These are phyloP conservation scores for Bryoerythrophyllum caledonicum DNA, from an alignment of 225 moss, liverwort and hornwort genomes.

Conservation along the genomic window DNA sequence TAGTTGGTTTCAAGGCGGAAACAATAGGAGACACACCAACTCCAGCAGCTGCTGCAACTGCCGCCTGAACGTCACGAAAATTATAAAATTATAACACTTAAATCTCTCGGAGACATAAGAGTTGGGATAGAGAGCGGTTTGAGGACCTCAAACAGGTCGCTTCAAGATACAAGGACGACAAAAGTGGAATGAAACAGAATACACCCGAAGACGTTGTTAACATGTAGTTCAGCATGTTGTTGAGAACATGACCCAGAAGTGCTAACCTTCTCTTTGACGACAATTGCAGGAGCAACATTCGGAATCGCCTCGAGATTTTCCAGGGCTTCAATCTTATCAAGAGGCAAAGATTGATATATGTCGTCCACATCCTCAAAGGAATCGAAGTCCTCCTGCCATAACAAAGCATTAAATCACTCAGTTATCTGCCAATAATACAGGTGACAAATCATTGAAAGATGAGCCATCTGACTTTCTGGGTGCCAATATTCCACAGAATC, in stretches of 20 bases:
- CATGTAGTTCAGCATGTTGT: constrained; percentile 2
- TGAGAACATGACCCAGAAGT: constrained; percentile 19
- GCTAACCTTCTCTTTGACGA: constrained; percentile 90
- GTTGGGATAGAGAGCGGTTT: background rate
- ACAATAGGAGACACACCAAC: constrained; percentile 49
- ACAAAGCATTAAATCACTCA: constrained; percentile 22
- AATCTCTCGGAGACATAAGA: background rate
- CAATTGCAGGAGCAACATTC: constrained; percentile 64
- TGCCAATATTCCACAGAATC: constrained; percentile 14
- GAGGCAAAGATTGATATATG: constrained; percentile 82
- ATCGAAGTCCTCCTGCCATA: constrained; percentile 83
- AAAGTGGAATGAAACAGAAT: background rate
- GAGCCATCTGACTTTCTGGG: constrained; percentile 6
- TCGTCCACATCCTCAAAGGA: constrained; percentile 83
- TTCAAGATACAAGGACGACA: background rate
- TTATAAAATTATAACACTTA: background rate
- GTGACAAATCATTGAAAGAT: constrained; percentile 7
- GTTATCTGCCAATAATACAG: constrained; percentile 10
- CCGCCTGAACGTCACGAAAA: constrained; percentile 39
- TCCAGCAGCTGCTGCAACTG: constrained; percentile 54
- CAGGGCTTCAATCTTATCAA: constrained; percentile 93
- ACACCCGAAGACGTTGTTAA: background rate
- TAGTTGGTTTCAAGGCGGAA: constrained; percentile 54
- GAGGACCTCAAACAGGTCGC: background rate
- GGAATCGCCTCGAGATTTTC: constrained; percentile 82